Evolutionary conservation across 176 grass and related monocot species (phyloP).

Genomic region (Tillandsia leiboldiana): DNA sequence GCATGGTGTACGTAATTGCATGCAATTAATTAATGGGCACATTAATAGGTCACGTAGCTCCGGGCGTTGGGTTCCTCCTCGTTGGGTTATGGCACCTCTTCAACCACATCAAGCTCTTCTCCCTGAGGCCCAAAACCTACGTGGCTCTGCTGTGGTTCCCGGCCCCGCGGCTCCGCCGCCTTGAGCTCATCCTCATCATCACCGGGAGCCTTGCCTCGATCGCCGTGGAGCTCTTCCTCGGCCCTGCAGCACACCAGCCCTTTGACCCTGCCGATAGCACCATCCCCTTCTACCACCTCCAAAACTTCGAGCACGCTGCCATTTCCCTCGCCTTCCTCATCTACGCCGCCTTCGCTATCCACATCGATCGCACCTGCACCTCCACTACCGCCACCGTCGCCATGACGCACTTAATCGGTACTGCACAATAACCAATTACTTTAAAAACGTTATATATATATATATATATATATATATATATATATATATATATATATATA

Average conservation of each 20-base stretch:
- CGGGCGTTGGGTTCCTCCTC: conserved; percentile 40
- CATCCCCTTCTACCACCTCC: conserved; percentile 81
- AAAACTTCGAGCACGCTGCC: conserved; percentile 96
- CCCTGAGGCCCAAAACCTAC: conserved; percentile 33
- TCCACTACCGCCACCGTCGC: conserved; percentile 43
- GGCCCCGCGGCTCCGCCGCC: conserved; percentile 23
- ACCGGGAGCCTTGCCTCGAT: conserved; percentile 42
- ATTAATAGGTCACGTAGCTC: conserved; percentile 49
- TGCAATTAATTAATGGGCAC: not conserved
- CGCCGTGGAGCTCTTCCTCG: conserved; percentile 40
- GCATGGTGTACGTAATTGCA: too few relatives aligned
- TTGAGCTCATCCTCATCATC: conserved; percentile 45
- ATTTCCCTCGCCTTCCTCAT: conserved; percentile 68
- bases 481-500: too few relatives aligned
- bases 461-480: too few relatives aligned
- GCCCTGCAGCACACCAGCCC: conserved; percentile 19
- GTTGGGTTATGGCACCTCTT: conserved; percentile 69
- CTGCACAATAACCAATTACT: too few relatives aligned
- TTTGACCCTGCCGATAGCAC: conserved; percentile 19
- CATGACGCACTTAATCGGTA: not conserved
- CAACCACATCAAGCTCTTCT: conserved; percentile 48
- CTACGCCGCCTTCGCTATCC: conserved; percentile 58
- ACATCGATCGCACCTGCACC: conserved; percentile 38
- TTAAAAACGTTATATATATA: too few relatives aligned
- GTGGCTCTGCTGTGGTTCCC: conserved; percentile 35